A percentile compares a stretch with the other conserved stretches of the same genome.
Conservation (phyloP, 2,329 filamentous ascomycete species). For the Cladophialophora exuberans region DNA sequence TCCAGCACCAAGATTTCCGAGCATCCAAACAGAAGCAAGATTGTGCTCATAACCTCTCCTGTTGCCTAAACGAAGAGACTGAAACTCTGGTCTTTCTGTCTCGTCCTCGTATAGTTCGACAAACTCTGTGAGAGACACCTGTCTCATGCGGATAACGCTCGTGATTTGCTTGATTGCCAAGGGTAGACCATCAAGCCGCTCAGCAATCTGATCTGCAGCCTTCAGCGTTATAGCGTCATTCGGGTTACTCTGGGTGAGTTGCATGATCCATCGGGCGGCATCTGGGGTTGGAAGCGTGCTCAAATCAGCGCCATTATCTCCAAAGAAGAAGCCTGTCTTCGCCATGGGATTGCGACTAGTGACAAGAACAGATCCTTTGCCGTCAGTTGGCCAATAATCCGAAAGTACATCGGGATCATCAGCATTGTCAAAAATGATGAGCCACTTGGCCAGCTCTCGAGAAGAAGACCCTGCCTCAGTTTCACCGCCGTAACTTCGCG, state of each 20-base stretch:
- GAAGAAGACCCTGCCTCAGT: not conserved
- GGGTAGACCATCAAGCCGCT: not conserved
- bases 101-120: not conserved
- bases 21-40: not conserved
- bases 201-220: not conserved
- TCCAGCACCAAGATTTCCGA: not conserved
- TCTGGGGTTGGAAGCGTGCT: too few relatives aligned
- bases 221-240: not conserved
- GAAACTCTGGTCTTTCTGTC: not conserved
- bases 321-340: too few relatives aligned
- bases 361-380: slow-evolving; percentile 2
- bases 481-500: too few relatives aligned
- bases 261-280: too few relatives aligned
- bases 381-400: not conserved
- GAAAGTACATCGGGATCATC: not conserved
- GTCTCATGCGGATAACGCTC: not conserved
- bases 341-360: not conserved
- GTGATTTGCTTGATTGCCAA: not conserved
- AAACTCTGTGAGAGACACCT: not conserved
- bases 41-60: not conserved
- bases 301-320: too few relatives aligned
- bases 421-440: not conserved
- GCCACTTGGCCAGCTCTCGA: not conserved
- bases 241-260: too few relatives aligned
- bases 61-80: not conserved